Evolutionary conservation across 352 stramenopile species (phyloP).

Genomic region (Globisporangium splendens): DNA sequence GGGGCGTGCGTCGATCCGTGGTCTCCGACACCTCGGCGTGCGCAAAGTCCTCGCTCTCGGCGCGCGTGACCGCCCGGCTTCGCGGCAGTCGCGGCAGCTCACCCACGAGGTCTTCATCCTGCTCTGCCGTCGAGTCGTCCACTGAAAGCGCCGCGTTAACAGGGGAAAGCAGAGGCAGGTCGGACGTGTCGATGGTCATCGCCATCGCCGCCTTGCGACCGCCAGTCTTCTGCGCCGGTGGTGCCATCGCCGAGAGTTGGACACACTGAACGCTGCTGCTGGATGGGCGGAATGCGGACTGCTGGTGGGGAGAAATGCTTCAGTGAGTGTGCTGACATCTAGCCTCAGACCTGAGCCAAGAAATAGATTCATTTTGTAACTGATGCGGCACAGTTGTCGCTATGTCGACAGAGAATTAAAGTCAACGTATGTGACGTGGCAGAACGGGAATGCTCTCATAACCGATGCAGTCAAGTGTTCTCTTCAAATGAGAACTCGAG

Average conservation of each 20-base stretch:
- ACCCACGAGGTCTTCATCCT: slow-evolving; percentile 1
- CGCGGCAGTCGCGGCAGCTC: slow-evolving; percentile 14
- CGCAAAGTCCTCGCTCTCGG: slow-evolving; percentile 67
- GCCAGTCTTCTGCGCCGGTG: background rate
- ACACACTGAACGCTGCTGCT: background rate
- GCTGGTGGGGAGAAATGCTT: background rate
- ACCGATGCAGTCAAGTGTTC: no score
- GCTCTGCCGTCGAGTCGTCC: background rate
- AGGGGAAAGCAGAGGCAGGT: background rate
- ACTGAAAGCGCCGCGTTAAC: background rate
- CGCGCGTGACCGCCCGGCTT: slow-evolving; percentile 38
- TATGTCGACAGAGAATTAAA: no score
- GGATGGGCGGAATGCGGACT: background rate
- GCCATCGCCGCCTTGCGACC: background rate
- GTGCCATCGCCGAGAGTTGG: background rate
- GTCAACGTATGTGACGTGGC: no score
- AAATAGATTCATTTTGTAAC: no score
- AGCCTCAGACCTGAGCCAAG: no score
- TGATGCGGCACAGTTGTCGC: no score
- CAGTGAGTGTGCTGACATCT: no score
- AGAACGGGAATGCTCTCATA: no score
- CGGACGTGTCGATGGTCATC: background rate
- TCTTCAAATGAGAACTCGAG: no score
- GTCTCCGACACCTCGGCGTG: slow-evolving; percentile 30
- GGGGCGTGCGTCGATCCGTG: background rate